Evolutionary conservation across 208 protist genomes (phyloP), one percentile per base, ranked within the genome.

Genomic region (Trypanosoma boissoni): DNA sequence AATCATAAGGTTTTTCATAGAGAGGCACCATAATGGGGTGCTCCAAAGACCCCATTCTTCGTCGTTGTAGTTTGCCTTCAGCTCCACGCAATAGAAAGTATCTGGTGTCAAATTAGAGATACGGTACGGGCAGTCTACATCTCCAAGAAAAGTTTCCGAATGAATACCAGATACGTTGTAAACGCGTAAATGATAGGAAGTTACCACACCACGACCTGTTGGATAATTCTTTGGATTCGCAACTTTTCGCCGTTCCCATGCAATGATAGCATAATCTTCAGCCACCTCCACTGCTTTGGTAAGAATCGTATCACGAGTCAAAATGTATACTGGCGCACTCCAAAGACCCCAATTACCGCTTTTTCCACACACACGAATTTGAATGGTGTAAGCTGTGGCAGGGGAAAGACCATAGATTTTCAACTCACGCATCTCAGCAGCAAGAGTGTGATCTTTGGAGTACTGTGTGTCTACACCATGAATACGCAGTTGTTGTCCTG

Each of bases 41-140:
- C 88, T 93, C 88, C 91, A 97, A 49, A 88, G 67, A 9, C 88
- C 91, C 88, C 91, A 97, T 72, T 95, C 88, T 66, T 95, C 88
- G 59, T 95, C 88, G 60, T 95, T 96, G 77, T 97, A 97, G 68
- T 94, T 86, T 42, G 91, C 91, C 76, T 93, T 94, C 12, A 97
- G 78, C 65, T 93, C 85, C 6, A 94, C 73, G 54, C 88, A 92
- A 83, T 97, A 97, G 64, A 91, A 93, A 9, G 80, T 95, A 69
- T 97, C 85, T n/a, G 91, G 78, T 49, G 42, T 68, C 12, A 97
- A 71, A 20, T 80, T 80, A 9, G 74, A 75, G 20, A 97, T 79
- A 56, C 80, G 76, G 80, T 95, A 93, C 14, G 91, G 91, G 56
- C 78, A 94, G 68, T 93, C 88, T 29, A 76, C 80, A 66, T 96